Evolutionary conservation across 1,284 basidiomycete species (phyloP).

Genomic region (Xanthoconium separans): DNA sequence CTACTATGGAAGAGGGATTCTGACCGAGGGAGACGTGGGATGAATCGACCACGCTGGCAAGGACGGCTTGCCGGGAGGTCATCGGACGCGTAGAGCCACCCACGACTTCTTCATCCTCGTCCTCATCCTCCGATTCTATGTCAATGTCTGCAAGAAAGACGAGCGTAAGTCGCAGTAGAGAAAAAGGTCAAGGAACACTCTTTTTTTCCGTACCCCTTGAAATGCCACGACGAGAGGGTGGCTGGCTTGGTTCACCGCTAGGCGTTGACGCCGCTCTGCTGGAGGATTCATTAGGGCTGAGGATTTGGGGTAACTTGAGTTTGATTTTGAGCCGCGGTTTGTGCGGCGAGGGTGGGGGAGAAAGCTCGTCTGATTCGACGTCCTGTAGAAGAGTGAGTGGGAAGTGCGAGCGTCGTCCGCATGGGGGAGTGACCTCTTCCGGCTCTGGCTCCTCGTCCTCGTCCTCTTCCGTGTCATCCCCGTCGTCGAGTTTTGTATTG

Average conservation of each 20-base stretch:
- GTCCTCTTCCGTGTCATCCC: conserved; percentile 17
- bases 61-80: conserved; percentile 72
- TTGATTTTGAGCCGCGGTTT: conserved; percentile 59
- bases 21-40: conserved; percentile 53
- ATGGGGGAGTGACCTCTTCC: conserved; percentile 18
- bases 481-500: conserved; percentile 33
- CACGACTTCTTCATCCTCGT: conserved; percentile 37
- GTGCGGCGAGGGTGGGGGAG: conserved; percentile 33
- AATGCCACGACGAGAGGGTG: conserved; percentile 29
- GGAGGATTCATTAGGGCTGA: conserved; percentile 38
- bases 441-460: conserved; percentile 23
- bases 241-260: conserved; percentile 31
- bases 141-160: conserved; percentile 38
- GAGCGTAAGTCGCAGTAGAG: neutral
- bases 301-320: conserved; percentile 53
- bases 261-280: conserved; percentile 40
- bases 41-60: conserved; percentile 64
- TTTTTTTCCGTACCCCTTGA: conserved; percentile 26
- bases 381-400: conserved; percentile 14
- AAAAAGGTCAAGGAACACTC: neutral
- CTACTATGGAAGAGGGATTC: neutral
- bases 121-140: conserved; percentile 59
- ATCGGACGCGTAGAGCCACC: conserved; percentile 45
- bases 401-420: neutral
- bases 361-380: conserved; percentile 37